These are phyloP conservation scores for Poa pratensis DNA, from an alignment of 176 grass and related monocot genomes.

Conservation along the genomic window DNA sequence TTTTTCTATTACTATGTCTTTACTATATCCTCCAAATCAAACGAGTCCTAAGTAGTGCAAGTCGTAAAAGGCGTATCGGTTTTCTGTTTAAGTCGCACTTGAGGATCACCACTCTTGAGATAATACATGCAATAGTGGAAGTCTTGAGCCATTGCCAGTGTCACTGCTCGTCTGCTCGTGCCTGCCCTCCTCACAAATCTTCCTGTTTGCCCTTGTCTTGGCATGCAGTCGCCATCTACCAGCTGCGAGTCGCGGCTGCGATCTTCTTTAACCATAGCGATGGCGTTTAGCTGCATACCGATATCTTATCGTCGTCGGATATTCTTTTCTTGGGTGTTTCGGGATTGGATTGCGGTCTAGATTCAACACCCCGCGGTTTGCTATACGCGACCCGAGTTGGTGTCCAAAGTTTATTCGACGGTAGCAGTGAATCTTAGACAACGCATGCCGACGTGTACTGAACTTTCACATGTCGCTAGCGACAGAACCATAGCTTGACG, in stretches of 20 bases:
- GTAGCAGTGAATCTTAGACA: too few relatives aligned
- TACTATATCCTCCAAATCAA: too few relatives aligned
- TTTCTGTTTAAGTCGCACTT: too few relatives aligned
- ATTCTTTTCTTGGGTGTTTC: neutral
- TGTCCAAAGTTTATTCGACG: too few relatives aligned
- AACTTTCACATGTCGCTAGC: too few relatives aligned
- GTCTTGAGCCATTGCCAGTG: too few relatives aligned
- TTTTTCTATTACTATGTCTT: too few relatives aligned
- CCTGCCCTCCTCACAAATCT: neutral
- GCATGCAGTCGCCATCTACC: slow-evolving; percentile 43
- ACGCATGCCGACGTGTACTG: too few relatives aligned
- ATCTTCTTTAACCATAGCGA: slow-evolving; percentile 7
- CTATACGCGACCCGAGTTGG: neutral
- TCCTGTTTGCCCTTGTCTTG: slow-evolving; percentile 24
- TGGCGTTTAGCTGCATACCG: slow-evolving; percentile 5
- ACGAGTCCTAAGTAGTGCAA: too few relatives aligned
- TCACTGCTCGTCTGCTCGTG: neutral
- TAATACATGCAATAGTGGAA: neutral
- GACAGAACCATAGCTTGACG: too few relatives aligned
- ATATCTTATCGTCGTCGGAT: neutral
- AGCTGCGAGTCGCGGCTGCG: slow-evolving; percentile 30
- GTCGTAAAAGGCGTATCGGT: too few relatives aligned
- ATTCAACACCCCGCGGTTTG: neutral
- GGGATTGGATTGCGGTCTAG: neutral
- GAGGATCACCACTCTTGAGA: too few relatives aligned